Evolutionary conservation across 129 eudicot genomes (phyloP), one percentile per base, ranked within the genome.

Genomic region (Pseudognaphalium luteoalbum): DNA sequence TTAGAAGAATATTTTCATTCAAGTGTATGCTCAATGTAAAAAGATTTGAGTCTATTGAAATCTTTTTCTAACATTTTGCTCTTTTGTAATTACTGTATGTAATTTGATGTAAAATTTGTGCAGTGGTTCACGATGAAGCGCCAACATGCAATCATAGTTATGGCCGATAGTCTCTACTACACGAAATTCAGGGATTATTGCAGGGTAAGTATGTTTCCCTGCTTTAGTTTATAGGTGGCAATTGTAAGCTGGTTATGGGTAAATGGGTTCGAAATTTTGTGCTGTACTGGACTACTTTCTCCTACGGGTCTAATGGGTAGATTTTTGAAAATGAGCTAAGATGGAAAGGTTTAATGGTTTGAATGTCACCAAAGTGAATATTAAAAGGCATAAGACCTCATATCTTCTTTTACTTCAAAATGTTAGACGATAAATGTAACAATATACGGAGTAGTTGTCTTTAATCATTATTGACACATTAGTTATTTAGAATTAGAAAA

Each of bases 71-170:
- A 35, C 14, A 16, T 32, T 14, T 66, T 66, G 12, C 35, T 7
- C 19, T n/a, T 66, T 35, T 16, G 39, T 3, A 17, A 32, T 68
- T 71, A 12, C 52, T 58, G 64, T 65, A 35, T 51, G 30, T n/a
- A 32, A 47, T 52, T 69, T 67, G 69, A 47, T 79, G 41, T 14
- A 16, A 65, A 4, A 9, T 78, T 66, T 58, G 60, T 73, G 81
- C 85, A 91, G 97, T 91, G 97, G 97, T 91, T 91, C 84, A 88
- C 97, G 5, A 91, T 91, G 97, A 91, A 88, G 82, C 93, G 97
- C 60, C 88, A 91, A 72, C 97, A 91, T 76, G 97, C 97, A 19
- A 56, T 91, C 64, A 79, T 91, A 33, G 73, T 86, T 61, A 86
- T 80, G 83, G 93, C 97, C 52, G 97, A 91, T 86, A 82, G 74